phyloP scores from a whole-genome alignment of 495 filamentous ascomycete species.

The Neurospora africana region DNA sequence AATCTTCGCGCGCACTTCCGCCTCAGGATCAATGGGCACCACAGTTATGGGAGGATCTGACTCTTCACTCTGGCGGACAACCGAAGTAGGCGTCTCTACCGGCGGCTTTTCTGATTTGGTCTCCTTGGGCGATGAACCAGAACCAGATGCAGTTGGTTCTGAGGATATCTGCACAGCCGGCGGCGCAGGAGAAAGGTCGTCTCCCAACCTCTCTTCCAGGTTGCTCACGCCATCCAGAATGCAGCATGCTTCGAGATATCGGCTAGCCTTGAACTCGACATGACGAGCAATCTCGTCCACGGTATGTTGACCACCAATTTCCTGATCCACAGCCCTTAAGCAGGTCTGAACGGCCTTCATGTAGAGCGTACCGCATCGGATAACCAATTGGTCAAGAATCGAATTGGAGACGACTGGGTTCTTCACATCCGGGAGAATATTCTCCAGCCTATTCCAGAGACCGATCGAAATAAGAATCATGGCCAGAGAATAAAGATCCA shows the following conservation, averaged over 20 bases:
- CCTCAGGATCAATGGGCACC: background rate
- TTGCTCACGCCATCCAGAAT: constrained; percentile 39
- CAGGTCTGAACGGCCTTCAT: constrained; percentile 73
- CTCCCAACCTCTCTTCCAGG: constrained; percentile 34
- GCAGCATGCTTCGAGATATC: constrained; percentile 41
- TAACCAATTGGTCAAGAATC: constrained; percentile 50
- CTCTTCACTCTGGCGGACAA: background rate
- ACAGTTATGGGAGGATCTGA: background rate
- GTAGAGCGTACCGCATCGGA: constrained; percentile 67
- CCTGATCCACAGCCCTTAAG: constrained; percentile 64
- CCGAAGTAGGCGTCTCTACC: background rate
- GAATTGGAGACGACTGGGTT: constrained; percentile 29
- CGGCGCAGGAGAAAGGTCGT: constrained; percentile 14
- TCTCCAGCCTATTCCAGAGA: constrained; percentile 69
- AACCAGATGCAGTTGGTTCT: background rate
- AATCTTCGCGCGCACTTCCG: background rate
- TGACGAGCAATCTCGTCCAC: constrained; percentile 32
- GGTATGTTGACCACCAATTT: constrained; percentile 31
- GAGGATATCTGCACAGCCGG: background rate
- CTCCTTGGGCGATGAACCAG: constrained; percentile 10
- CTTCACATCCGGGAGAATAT: constrained; percentile 36
- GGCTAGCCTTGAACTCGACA: constrained; percentile 31
- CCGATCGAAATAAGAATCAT: constrained; percentile 79
- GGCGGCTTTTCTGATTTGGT: background rate
- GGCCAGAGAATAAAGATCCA: constrained; percentile 79